Evolutionary conservation across 129 eudicot species (phyloP), one percentile per base, ranked within the genome.

Genomic region (Scalesia atractyloides): DNA sequence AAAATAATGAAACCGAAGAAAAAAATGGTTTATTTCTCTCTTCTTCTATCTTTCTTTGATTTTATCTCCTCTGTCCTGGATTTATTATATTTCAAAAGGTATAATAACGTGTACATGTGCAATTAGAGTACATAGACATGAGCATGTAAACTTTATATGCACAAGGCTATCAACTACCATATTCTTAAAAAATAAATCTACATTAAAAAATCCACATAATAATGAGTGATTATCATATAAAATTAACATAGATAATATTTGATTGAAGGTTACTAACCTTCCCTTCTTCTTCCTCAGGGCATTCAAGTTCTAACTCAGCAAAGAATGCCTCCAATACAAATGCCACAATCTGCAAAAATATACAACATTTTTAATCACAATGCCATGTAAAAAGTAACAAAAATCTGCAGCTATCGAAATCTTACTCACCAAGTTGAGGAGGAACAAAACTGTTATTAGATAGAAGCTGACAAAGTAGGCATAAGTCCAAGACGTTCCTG

Each of bases 281-380:
- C 62, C 20, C 69, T 56, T 78, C 89, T 60, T 72, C 83, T 76
- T 76, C 86, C 58, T 84, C 96, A 9, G 85, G 82, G 57, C 70
- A 34, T 75, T 90, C 98, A 2, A 94, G 61, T 20, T 94, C 98
- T 84, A 87, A 67, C 83, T 94, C 98, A 65, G 98, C 96, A 72
- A 90, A 90, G 83, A 94, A 94, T 14, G 97, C 97, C 82, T 94
- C 98, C 93, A 94, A 84, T 60, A 94, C 98, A 84, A 94, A 94
- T 24, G 98, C 97, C 30, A 94, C 87, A 58, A 94, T 85, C 97
- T 91, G 87, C 80, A 64, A 73, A 69, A 73, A 17, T 20, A 57
- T 65, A 65, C 69, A 76, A 22, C 50, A 61, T 60, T 50, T 41
- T 41, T 12, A 50, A 57, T 19, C 8, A 14, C 53, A 41, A 41